Conservation (phyloP, 2,329 filamentous ascomycete species). For the Aspergillus uvarum region DNA sequence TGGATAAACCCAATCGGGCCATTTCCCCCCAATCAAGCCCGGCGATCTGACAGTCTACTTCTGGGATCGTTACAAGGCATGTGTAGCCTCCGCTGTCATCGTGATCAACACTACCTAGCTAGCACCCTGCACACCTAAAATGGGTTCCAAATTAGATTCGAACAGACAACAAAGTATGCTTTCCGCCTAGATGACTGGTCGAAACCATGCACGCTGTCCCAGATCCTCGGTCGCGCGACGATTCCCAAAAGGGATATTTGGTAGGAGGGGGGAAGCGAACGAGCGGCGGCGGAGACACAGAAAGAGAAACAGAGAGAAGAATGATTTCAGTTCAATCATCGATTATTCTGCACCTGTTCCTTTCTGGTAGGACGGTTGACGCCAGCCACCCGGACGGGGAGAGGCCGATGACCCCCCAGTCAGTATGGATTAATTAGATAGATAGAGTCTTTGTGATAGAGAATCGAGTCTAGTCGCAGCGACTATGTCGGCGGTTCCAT, state of each 20-base stretch:
- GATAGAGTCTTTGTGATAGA: neutral
- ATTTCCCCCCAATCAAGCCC: neutral
- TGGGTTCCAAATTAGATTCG: neutral
- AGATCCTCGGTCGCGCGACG: neutral
- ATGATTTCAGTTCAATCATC: neutral
- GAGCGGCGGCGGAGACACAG: too few species aligned
- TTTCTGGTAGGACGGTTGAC: neutral
- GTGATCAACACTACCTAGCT: neutral
- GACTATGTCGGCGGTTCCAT: conserved; percentile 16
- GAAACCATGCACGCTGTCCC: neutral
- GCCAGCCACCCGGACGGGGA: neutral
- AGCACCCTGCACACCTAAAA: neutral
- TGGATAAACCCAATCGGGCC: neutral
- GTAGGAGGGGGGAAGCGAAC: neutral
- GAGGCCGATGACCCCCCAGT: neutral
- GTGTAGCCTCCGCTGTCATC: neutral
- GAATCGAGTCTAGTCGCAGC: conserved; percentile 8
- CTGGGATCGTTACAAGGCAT: neutral
- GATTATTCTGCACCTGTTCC: neutral
- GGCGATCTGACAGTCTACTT: neutral
- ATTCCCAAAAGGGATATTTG: neutral
- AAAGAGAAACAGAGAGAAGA: neutral
- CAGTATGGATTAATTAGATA: neutral
- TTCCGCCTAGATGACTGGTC: neutral
- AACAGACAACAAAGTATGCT: neutral